phyloP scores from a whole-genome alignment of 2,329 filamentous ascomycete species.

The Stylonectria norvegica region DNA sequence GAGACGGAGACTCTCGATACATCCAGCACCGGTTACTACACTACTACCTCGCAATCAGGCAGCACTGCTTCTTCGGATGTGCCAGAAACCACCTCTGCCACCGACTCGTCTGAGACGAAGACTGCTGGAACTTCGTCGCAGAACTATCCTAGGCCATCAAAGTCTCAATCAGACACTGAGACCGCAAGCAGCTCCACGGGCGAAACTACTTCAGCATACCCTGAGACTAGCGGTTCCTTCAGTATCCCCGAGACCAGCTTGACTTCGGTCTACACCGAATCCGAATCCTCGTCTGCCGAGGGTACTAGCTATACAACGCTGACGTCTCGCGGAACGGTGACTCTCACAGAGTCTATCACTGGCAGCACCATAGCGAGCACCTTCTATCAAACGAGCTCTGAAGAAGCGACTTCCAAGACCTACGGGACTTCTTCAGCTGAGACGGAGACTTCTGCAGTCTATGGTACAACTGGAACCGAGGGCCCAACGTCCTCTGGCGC shows the following conservation, averaged over 20 bases:
- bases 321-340: not conserved
- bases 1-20: constrained; percentile 2
- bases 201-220: not conserved
- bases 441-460: not conserved
- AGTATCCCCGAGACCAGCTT: too few relatives aligned
- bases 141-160: not conserved
- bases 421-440: not conserved
- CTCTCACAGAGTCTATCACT: not conserved
- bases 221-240: too few relatives aligned
- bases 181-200: too few relatives aligned
- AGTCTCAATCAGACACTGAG: not conserved
- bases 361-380: not conserved
- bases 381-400: not conserved
- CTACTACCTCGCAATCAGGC: not conserved
- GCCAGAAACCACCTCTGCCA: not conserved
- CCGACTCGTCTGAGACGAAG: not conserved
- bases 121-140: not conserved
- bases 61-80: not conserved
- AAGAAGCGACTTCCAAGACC: not conserved
- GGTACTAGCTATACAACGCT: not conserved
- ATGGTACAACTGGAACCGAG: not conserved
- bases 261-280: too few relatives aligned
- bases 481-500: not conserved
- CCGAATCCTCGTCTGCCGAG: not conserved
- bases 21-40: not conserved